Evolutionary conservation across 495 filamentous ascomycete species (phyloP), one percentile per base, ranked within the genome.

Genomic region (Hyaloscypha finlandica): DNA sequence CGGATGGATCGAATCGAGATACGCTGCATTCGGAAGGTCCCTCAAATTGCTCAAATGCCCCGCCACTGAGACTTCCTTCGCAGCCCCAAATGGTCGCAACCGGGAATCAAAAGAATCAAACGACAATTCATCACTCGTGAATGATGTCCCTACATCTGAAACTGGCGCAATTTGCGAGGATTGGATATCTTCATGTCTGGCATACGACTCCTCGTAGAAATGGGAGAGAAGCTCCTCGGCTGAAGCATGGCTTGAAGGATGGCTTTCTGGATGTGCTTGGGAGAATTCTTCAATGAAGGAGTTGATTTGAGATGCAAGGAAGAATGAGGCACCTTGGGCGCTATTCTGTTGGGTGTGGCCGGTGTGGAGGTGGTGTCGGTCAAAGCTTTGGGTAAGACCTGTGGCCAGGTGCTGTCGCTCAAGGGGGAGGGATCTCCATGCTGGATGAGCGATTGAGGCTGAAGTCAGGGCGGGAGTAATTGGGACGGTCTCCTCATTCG

Each of bases 141-240:
- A 61, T 4, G 69, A 71, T 12, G 20, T 67, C 2, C 39, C 62
- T 8, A 39, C 4, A 32, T 59, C 54, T 61, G 70, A 72, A 56
- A 16, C 67, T 22, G 71, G 67, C 9, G 78, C 54, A 30, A 87
- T 74, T 68, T 85, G 81, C 8, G 85, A 86, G 6, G 85, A 84
- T 0, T 77, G 66, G 8, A 85, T 68, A 35, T 83, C 77, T 66
- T 89, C 82, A 68, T 93, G 87, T 5, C 88, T 71, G 8, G 84
- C 84, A 39, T 92, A 81, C 0, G 91, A 93, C 72, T 91, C 87
- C 67, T 92, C 85, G 72, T 92, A 91, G 71, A 92, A 92, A 66
- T 87, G 83, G 6, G 86, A 82, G 12, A 85, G 75, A 6, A 75
- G 63, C 6, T 82, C 78, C 61, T 81, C 80, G 39, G 59, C 52